Percentiles rank a stretch among this genome's conserved stretches.
Evolutionary conservation across 2,329 filamentous ascomycete species (phyloP).

Genomic region (Elsinoe batatas): DNA sequence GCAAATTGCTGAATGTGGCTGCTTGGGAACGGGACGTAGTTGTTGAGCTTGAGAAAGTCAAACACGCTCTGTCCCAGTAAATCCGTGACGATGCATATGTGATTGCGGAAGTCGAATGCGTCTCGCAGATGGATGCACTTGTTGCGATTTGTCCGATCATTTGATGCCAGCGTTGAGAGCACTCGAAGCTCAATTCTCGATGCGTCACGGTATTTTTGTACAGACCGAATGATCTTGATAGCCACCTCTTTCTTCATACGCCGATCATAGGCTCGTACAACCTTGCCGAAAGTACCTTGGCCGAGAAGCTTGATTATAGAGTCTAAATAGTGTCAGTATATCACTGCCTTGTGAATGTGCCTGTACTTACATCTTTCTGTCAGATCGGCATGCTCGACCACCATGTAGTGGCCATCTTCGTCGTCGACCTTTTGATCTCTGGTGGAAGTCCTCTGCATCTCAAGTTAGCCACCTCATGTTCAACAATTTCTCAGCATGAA

Average conservation of each 20-base stretch:
- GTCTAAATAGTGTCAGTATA: slow-evolving; percentile 44
- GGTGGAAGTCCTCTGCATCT: slow-evolving; percentile 20
- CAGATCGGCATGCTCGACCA: slow-evolving; percentile 73
- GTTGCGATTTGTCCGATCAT: slow-evolving; percentile 86
- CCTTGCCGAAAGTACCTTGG: slow-evolving; percentile 96
- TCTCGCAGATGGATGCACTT: slow-evolving; percentile 94
- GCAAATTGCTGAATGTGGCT: slow-evolving; percentile 98
- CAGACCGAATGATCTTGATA: slow-evolving; percentile 95
- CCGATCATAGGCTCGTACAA: slow-evolving; percentile 82
- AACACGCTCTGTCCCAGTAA: slow-evolving; percentile 91
- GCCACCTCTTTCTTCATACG: slow-evolving; percentile 72
- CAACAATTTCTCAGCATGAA: slow-evolving; percentile 21
- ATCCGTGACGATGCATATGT: slow-evolving; percentile 79
- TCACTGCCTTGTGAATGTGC: not conserved
- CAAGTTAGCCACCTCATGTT: slow-evolving; percentile 16
- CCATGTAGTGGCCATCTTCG: slow-evolving; percentile 94
- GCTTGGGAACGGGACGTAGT: slow-evolving; percentile 93
- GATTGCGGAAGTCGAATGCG: slow-evolving; percentile 93
- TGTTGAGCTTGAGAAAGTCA: slow-evolving; percentile 92
- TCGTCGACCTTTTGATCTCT: slow-evolving; percentile 66
- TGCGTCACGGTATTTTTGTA: slow-evolving; percentile 96
- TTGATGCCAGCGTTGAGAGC: slow-evolving; percentile 79
- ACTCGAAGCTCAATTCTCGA: slow-evolving; percentile 91
- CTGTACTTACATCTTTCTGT: slow-evolving; percentile 73
- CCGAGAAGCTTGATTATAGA: slow-evolving; percentile 82